These are phyloP conservation scores for Malus sieversii DNA, from an alignment of 306 rosid species.

Conservation along the genomic window DNA sequence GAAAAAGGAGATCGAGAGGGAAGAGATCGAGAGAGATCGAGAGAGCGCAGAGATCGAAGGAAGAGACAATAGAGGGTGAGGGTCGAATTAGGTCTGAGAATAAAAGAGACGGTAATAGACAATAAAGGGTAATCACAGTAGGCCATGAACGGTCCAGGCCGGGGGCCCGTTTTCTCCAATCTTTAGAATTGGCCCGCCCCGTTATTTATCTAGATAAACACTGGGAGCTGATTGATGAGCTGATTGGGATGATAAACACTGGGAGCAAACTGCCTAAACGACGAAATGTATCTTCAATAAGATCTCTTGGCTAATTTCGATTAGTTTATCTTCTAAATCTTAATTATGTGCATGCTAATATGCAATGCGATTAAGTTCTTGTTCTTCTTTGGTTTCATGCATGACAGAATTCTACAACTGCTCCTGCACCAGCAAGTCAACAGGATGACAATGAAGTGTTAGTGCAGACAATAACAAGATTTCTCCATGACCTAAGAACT, in stretches of 20 bases:
- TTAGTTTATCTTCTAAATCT: not conserved
- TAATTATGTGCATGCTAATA: not conserved
- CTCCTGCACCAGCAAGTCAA: not conserved
- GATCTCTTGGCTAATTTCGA: not conserved
- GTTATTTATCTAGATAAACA: not conserved
- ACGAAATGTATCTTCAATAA: not conserved
- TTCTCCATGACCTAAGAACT: slow-evolving; percentile 26
- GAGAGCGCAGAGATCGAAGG: no score
- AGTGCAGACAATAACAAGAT: slow-evolving; percentile 31
- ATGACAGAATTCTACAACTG: slow-evolving; percentile 7
- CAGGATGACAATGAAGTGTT: slow-evolving; percentile 20
- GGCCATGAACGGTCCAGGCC: no score
- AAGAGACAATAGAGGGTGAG: no score
- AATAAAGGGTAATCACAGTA: no score
- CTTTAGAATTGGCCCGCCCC: no score
- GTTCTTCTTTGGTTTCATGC: not conserved
- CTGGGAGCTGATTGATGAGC: slow-evolving; percentile 26
- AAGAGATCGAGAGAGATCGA: no score
- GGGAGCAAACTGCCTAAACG: not conserved
- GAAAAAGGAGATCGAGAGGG: no score
- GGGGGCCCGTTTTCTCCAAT: no score
- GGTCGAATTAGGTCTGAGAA: no score
- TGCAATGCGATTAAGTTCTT: not conserved
- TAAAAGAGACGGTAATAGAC: no score
- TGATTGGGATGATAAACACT: slow-evolving; percentile 25